Base-by-base conservation (phyloP, 78 protist species). In the Paratrimastix pyriformis region DNA sequence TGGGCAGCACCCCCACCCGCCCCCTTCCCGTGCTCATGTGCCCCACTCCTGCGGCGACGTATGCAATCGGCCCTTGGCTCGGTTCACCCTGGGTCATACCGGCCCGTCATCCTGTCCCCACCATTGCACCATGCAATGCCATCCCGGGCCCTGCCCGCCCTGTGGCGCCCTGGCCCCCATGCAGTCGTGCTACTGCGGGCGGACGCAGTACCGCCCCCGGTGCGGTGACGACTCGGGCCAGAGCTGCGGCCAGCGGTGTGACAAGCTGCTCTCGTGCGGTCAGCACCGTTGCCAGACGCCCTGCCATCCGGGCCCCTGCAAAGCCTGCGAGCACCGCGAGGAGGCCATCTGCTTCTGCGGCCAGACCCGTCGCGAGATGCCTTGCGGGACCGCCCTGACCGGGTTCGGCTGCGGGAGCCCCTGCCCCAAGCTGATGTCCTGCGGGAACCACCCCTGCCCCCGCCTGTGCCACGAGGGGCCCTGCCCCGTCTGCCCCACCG, bases 71-170 rank as follows among this genome's bases (percentile, higher is more conserved):
- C 57, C 57, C 21, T 21, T 52, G 18, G 18, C 57, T 26, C 57
- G 57, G 18, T 52, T 26, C 57, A 21, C 57, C 18, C 18, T 18
- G 57, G 57, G 57, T 21, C 18, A 52, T 52, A 52, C 57, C 18
- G 35, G 35, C 21, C 57, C 57, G 18, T 21, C 21, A 26, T 52
- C 57, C 21, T 62, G 68, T 21, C 11, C 11, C 11, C 68, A 62
- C 37, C 68, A 15, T 29, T 62, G 68, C 37, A n/a, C 68, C 21
- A 11, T 62, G 11, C 29, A 26, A 26, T 62, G 68, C 68, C 68
- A 62, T 62, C 68, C 68, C 15, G 68, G 68, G 29, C 68, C 68
- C 11, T 62, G 68, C 68, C 68, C 68, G 29, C 68, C 68, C 13
- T 62, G 68, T 21, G 18, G 18, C 37, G 39, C 11, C 68, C 39